Conservation (phyloP, 164 flowering plant genomes). For the Chimonanthus salicifolius region DNA sequence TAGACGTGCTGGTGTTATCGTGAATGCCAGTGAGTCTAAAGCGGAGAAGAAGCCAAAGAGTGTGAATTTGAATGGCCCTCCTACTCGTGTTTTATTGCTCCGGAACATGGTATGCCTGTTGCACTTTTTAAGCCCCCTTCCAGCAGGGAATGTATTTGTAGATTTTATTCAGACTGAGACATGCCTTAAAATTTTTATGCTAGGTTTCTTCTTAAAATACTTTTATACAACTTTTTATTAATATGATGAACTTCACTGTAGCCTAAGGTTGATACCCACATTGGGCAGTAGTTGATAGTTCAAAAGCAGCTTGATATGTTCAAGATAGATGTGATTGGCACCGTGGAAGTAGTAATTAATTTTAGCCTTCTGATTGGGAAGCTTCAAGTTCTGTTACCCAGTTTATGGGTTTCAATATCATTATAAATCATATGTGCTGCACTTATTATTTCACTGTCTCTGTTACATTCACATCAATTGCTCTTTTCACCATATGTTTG, state of each 20-base stretch:
- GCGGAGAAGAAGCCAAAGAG: conserved; percentile 84
- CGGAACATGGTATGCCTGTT: conserved; percentile 67
- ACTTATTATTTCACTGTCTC: too few species aligned
- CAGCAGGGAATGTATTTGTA: not conserved
- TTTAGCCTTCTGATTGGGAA: not conserved
- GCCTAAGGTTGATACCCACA: not conserved
- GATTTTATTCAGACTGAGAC: not conserved
- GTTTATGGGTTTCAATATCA: not conserved
- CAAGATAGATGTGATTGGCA: not conserved
- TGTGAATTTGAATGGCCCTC: conserved; percentile 69
- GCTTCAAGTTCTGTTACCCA: not conserved
- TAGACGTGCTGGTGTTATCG: conserved; percentile 94
- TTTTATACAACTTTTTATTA: not conserved
- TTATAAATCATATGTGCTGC: not conserved
- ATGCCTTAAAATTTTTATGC: not conserved
- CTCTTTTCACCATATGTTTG: too few species aligned
- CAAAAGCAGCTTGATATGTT: not conserved
- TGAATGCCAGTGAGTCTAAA: conserved; percentile 83
- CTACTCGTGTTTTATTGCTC: conserved; percentile 89
- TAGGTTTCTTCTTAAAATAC: not conserved
- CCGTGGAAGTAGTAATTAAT: not conserved
- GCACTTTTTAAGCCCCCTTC: not conserved
- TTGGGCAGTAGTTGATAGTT: not conserved
- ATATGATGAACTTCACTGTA: not conserved
- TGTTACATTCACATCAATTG: too few species aligned